Evolutionary conservation across 345 rosid species (phyloP).

Genomic region (Theobroma cacao): DNA sequence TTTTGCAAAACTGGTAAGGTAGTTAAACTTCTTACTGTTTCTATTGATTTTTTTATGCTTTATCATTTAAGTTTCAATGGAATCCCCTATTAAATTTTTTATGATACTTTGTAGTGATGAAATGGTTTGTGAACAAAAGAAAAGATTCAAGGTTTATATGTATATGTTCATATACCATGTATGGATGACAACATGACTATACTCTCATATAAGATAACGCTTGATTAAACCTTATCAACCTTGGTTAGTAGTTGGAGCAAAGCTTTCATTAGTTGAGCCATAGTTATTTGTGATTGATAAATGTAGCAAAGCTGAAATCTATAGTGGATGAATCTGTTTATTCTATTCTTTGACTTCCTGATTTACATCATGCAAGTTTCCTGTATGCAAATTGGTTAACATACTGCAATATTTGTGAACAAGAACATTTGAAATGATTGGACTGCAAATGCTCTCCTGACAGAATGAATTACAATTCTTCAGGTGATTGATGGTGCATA

Average conservation of each 20-base stretch:
- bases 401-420: neutral
- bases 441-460: neutral
- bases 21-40: constrained; percentile 38
- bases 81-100: neutral
- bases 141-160: neutral
- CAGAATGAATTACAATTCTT: constrained; percentile 2
- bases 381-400: neutral
- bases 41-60: neutral
- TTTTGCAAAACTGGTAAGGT: constrained; percentile 95
- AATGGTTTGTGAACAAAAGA: neutral
- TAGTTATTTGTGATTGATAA: neutral
- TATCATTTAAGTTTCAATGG: neutral
- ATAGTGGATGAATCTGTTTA: neutral
- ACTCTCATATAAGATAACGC: neutral
- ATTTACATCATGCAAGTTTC: neutral
- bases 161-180: too few species aligned
- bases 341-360: neutral
- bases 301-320: neutral
- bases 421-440: neutral
- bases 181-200: neutral
- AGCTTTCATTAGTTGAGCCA: neutral
- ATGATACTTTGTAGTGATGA: neutral
- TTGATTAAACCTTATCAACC: neutral
- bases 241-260: neutral
- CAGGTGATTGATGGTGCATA: constrained; percentile 83